Base-by-base conservation (phyloP, 371 early-diverging fungal genomes). In the Coemansia sp. region DNA sequence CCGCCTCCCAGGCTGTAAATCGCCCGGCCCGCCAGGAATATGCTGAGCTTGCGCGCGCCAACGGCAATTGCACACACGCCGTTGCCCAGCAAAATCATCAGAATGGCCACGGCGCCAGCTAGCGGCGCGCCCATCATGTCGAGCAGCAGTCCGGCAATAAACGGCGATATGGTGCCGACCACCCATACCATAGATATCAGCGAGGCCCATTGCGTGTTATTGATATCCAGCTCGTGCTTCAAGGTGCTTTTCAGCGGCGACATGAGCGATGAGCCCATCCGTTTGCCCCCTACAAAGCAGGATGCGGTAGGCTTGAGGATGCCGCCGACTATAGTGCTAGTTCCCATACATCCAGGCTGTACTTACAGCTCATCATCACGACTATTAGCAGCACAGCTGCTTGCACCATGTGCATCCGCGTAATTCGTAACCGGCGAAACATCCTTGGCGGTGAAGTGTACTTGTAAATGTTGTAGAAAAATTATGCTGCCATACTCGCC, bases 181-280 rank as follows among this genome's bases (percentile, higher is more conserved):
- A 71, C 67, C 71, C 76, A 71, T 30, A 76, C 76, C 71, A 71
- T 76, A 5, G 76, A 76, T 16, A 71, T 71, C 39, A 76, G 60
- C 26, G 72, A 71, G 5, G 76, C 67, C 71, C 71, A 71, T 26
- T 76, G 71, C 2, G 76, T 76, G 58, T 76, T 76, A 49, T 76
- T 55, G 50, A 76, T 70, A 4, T 63, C 68, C 9, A 76, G 63
- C 55, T 76, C 76, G 13, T 61, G 63, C 62, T 76, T 76, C 4
- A 76, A 58, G 10, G 76, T 76, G 59, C 72, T 71, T 45, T 76
- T 76, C 1, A 76, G 59, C 8, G 76, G 76, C 38, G 70, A 70
- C 51, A 74, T 62, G 45, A 74, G 67, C 26, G 75, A 74, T 0
- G 75, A 65, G 11, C 75, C 75, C 75, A 74, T 74, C 30, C 75